Evolutionary conservation across 1,139 yeast species (phyloP).

Genomic region (Blastobotrys ciferrii): DNA sequence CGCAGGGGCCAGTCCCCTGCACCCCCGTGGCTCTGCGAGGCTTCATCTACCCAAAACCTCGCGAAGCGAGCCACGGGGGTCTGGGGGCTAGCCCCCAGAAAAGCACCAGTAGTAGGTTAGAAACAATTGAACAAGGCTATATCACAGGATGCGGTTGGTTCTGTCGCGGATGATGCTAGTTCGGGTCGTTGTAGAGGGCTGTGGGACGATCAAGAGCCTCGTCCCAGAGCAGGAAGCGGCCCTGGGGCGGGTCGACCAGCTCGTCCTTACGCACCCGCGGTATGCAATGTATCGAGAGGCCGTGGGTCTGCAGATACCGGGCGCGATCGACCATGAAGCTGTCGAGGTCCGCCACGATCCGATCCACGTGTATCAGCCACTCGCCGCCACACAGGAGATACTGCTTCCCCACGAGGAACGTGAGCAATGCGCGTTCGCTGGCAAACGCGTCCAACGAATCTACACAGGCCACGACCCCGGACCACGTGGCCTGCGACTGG

Average conservation of each 20-base stretch:
- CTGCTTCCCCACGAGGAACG: conserved; percentile 1
- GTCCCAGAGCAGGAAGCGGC: neutral
- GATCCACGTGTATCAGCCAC: neutral
- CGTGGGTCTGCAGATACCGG: neutral
- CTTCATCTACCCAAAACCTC: no score
- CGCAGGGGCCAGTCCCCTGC: no score
- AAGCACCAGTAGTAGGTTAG: no score
- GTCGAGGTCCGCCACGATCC: neutral
- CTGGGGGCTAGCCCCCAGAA: no score
- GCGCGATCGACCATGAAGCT: neutral
- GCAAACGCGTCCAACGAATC: neutral
- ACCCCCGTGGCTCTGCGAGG: no score
- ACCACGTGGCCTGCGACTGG: conserved; percentile 35
- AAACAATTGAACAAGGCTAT: no score
- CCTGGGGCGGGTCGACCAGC: neutral
- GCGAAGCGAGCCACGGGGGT: no score
- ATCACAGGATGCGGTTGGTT: no score
- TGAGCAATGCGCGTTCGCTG: neutral
- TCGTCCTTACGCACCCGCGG: neutral
- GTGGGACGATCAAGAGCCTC: no score
- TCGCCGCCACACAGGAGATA: neutral
- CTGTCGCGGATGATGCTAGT: no score
- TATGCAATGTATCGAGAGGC: neutral
- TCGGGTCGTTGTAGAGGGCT: no score
- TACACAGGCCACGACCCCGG: neutral